Evolutionary conservation across 176 grass and related monocot genomes (phyloP), one percentile per base, ranked within the genome.

Genomic region (Oryza punctata): DNA sequence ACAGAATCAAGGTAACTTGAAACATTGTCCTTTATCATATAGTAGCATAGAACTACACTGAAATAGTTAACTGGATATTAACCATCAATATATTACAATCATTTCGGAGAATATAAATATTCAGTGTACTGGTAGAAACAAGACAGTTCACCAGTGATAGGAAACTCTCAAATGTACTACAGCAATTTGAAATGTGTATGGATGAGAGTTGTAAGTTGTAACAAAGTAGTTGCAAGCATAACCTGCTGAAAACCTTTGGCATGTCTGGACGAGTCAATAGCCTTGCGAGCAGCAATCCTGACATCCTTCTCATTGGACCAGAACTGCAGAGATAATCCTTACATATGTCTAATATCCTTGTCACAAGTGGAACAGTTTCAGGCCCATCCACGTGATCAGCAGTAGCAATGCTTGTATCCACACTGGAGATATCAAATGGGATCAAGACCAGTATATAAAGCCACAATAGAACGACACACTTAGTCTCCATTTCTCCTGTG

Each of bases 261-360:
- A 98, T 98, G 79, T 98, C 96, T 67, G 93, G 96, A 85, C 93
- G 93, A 84, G 96, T 98, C 68, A 98, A 91, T 50, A 98, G 89
- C 85, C 93, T 90, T 65, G 96, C 93, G 63, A 98, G 89, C 57
- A 98, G 81, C 83, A 98, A 87, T 41, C 93, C 96, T 78, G 96
- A 95, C 75, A 98, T 91, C 85, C 92, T 95, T 79, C 96, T 92
- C 96, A 98, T 98, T 65, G 96, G 96, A 90, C 96, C 96, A 75
- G 93, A 90, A 78, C 78, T 95, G 78, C 91, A 89, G 61, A 98
- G 91, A 85, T 95, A 92, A 92, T 95, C 93, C 91, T 98, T 95
- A 75, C 89, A 88, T 66, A 98, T 98, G 38, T 98, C 77, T 85
- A 98, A 81, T 78, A 95, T 95, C 77, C 80, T 98, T 80, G 69